Evolutionary conservation across 108 stramenopile genomes (phyloP).

Genomic region (Pseudonitzschia pungens): DNA sequence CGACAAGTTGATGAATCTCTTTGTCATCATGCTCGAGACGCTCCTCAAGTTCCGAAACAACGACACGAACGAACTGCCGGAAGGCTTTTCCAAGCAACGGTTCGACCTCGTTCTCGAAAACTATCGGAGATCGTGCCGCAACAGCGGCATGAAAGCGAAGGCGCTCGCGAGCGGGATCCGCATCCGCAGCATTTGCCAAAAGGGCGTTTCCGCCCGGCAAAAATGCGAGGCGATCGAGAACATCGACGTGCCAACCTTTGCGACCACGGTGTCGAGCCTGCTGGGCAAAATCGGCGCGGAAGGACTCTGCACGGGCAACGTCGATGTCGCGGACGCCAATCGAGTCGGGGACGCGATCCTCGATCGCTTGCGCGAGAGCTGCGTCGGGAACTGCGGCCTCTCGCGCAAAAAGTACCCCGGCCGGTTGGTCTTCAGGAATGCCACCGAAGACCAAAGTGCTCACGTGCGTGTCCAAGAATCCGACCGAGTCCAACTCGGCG

Average conservation of each 20-base stretch:
- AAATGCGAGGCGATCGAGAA: constrained; percentile 50
- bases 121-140: constrained; percentile 54
- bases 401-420: constrained; percentile 63
- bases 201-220: constrained; percentile 2
- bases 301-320: constrained; percentile 74
- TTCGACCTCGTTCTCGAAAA: constrained; percentile 76
- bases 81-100: constrained; percentile 46
- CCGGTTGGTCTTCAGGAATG: constrained; percentile 48
- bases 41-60: constrained; percentile 66
- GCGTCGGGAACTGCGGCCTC: constrained; percentile 32
- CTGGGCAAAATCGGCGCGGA: constrained; percentile 58
- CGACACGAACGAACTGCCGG: constrained; percentile 42
- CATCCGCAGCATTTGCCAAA: constrained; percentile 59
- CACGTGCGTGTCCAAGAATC: constrained; percentile 48
- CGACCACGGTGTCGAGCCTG: constrained; percentile 41
- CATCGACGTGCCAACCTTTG: constrained; percentile 48
- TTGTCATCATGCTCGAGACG: constrained; percentile 44
- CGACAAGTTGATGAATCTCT: constrained; percentile 69
- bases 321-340: constrained; percentile 48
- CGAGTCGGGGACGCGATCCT: constrained; percentile 44
- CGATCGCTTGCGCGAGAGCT: constrained; percentile 26
- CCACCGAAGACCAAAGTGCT: constrained; percentile 25
- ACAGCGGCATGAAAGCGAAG: constrained; percentile 69
- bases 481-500: constrained; percentile 68
- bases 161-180: constrained; percentile 52